phyloP scores from a whole-genome alignment of 495 filamentous ascomycete genomes.

The Ascobolus immersus region DNA sequence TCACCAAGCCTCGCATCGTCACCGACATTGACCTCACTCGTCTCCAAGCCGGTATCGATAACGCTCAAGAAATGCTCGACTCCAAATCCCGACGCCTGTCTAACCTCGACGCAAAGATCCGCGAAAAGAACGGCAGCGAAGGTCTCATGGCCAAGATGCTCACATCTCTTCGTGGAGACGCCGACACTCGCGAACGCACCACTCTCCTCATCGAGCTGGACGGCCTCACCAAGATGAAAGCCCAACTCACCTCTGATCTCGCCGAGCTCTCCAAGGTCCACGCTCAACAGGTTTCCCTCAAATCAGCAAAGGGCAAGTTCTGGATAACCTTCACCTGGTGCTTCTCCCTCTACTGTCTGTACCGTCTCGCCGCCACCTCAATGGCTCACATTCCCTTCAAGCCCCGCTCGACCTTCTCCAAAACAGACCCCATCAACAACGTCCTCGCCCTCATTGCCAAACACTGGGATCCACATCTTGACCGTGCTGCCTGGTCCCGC shows the following conservation, averaged over 20 bases:
- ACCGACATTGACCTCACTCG: slow-evolving; percentile 44
- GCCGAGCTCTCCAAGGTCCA: slow-evolving; percentile 22
- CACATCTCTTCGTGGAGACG: slow-evolving; percentile 33
- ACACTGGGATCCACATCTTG: slow-evolving; percentile 45
- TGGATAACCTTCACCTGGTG: slow-evolving; percentile 24
- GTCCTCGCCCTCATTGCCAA: slow-evolving; percentile 46
- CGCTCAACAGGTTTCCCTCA: neutral
- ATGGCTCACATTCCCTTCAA: slow-evolving; percentile 29
- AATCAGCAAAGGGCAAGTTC: neutral
- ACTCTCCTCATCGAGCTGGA: slow-evolving; percentile 45
- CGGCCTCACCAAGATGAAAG: slow-evolving; percentile 53
- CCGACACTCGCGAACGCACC: slow-evolving; percentile 23
- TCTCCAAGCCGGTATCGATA: slow-evolving; percentile 46
- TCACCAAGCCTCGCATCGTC: slow-evolving; percentile 30
- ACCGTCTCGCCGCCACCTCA: slow-evolving; percentile 42
- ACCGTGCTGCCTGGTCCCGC: slow-evolving; percentile 45
- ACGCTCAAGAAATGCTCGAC: slow-evolving; percentile 46
- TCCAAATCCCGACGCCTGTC: slow-evolving; percentile 42
- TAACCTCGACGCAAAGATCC: slow-evolving; percentile 25
- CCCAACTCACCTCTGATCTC: slow-evolving; percentile 35
- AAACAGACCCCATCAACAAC: slow-evolving; percentile 52
- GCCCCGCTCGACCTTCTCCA: slow-evolving; percentile 31
- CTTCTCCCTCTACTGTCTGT: slow-evolving; percentile 53
- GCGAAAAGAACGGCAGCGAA: slow-evolving; percentile 14
- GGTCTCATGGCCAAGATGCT: slow-evolving; percentile 45